These are phyloP conservation scores for Paecilomyces niveus DNA, from an alignment of 2,329 filamentous ascomycete species.

Conservation along the genomic window DNA sequence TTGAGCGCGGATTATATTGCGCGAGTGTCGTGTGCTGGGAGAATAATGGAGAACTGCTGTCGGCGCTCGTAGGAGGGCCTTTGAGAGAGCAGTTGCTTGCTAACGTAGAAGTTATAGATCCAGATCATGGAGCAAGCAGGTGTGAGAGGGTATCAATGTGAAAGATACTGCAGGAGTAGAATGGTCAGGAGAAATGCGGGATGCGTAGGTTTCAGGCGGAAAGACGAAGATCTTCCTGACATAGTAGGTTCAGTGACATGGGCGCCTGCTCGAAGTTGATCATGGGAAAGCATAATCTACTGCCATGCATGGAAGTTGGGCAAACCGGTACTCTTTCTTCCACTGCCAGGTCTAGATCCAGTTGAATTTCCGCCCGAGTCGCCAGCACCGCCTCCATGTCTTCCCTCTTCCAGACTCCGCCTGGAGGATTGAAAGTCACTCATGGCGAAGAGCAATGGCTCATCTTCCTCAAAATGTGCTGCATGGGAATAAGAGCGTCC, in stretches of 20 bases:
- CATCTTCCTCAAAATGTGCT: constrained; percentile 32
- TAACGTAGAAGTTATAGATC: neutral
- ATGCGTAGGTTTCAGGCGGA: neutral
- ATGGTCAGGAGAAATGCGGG: neutral
- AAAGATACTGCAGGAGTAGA: neutral
- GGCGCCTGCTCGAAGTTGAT: neutral
- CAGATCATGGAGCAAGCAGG: neutral
- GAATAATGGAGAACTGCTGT: neutral
- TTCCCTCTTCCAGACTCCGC: constrained; percentile 35
- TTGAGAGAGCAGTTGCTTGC: no score
- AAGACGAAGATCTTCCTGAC: neutral
- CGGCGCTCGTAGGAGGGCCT: neutral
- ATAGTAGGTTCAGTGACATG: neutral
- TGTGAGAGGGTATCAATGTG: neutral
- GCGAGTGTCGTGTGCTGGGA: neutral
- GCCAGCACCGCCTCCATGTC: constrained; percentile 23
- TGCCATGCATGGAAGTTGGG: constrained; percentile 28
- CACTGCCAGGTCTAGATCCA: constrained; percentile 28
- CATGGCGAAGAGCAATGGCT: constrained; percentile 40
- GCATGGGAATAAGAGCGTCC: constrained; percentile 23
- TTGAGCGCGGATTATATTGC: neutral
- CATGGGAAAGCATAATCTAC: constrained; percentile 7
- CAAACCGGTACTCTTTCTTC: constrained; percentile 25
- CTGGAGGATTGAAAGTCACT: constrained; percentile 38
- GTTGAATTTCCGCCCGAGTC: constrained; percentile 18